Evolutionary conservation across 2,329 filamentous ascomycete genomes (phyloP), one percentile per base, ranked within the genome.

Genomic region (Ascochyta rabiei): DNA sequence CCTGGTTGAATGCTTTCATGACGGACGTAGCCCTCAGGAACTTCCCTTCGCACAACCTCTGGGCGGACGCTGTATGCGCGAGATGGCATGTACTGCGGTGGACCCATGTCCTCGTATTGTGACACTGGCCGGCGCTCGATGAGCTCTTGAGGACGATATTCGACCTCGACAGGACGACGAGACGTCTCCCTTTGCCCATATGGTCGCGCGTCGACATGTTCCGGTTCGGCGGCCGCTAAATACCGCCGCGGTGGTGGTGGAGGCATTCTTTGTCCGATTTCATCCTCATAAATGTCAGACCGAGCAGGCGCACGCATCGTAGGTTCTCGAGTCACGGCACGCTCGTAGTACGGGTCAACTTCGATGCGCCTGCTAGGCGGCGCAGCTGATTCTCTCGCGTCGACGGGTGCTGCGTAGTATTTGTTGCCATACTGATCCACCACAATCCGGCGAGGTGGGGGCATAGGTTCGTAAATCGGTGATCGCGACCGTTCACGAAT

Each of bases 401-500:
- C 73, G 48, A 72, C 61, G 16, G 82, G 75, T 37, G 81, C 79
- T 59, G 86, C 84, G 57, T 85, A 84, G 76, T 93, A 97, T 70
- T 91, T 86, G 71, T 90, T 90, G 35, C 92, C 92, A 74, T 87
- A 90, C 58, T 90, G 86, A 75, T 97, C 93, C 49, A 96, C 81
- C 30, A 96, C 82, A 59, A 96, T 88, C 57, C 88, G 86, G 50
- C 87, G 80, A 16, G 84, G 72, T 8, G 84, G 72, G 9, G 73
- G 76, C 77, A 84, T 80, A 73, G 64, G 59, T 43, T 76, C 69
- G 26, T 72, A 67, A 6, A 71, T 62, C 3, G 77, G 76, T 15
- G 77, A 78, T 16, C 72, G 65, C 15, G 75, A 76, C n/a, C 77
- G 71, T 38, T 78, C 78, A 16, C 72, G 71, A n/a, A 76, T 57